Evolutionary conservation across 108 stramenopile genomes (phyloP).

Genomic region (Pelagomonas calceolata): DNA sequence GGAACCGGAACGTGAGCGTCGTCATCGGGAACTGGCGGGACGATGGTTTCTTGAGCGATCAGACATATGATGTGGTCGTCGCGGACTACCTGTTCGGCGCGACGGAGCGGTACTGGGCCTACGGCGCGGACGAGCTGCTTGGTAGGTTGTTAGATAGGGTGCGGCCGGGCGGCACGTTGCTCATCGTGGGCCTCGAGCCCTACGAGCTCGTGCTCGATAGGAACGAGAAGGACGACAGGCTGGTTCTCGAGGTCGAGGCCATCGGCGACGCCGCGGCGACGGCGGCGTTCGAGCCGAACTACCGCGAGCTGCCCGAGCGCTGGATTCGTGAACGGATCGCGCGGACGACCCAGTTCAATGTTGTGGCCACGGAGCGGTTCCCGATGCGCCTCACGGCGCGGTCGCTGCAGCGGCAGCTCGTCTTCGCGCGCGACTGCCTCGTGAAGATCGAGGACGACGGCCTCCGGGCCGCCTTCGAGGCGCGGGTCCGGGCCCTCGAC

Average conservation of each 20-base stretch:
- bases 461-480: not conserved
- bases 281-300: not conserved
- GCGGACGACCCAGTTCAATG: not conserved
- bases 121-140: constrained; percentile 8
- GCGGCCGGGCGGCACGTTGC: not conserved
- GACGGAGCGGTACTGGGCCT: constrained; percentile 4
- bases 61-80: constrained; percentile 2
- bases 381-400: not conserved
- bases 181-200: constrained; percentile 3
- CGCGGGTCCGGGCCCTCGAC: not conserved
- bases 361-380: constrained; percentile 1
- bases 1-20: not conserved
- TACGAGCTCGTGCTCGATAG: constrained; percentile 4
- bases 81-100: constrained; percentile 9
- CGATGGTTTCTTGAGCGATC: not conserved
- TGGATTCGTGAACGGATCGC: not conserved
- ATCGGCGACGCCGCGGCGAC: constrained; percentile 4
- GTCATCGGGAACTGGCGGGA: constrained; percentile 4
- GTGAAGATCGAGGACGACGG: not conserved
- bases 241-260: constrained; percentile 6
- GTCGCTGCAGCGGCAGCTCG: not conserved
- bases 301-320: constrained; percentile 6
- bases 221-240: not conserved
- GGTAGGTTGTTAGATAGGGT: not conserved
- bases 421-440: not conserved